Percentiles rank a stretch among this genome's conserved stretches.
Evolutionary conservation across 345 rosid genomes (phyloP).

Genomic region (Eucalyptus erythrocorys): DNA sequence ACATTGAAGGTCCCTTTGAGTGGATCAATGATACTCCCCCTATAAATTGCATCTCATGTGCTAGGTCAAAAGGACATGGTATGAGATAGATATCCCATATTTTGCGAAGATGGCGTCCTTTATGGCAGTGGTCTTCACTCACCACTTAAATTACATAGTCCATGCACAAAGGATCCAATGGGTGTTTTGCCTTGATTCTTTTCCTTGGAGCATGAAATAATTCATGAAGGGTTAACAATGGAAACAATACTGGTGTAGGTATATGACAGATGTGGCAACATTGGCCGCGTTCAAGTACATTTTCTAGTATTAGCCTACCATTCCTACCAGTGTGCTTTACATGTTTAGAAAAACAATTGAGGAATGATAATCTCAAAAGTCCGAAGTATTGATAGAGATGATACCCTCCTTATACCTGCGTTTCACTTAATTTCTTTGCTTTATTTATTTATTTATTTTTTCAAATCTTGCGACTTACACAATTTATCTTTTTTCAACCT

Average conservation of each 20-base stretch:
- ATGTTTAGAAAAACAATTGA: not conserved
- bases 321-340: not conserved
- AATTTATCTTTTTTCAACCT: not conserved
- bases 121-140: not conserved
- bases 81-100: not conserved
- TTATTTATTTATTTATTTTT: not conserved
- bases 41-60: not conserved
- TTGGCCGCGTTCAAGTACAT: not conserved
- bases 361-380: not conserved
- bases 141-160: not conserved
- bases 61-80: not conserved
- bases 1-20: not conserved
- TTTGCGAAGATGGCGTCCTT: not conserved
- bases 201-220: not conserved
- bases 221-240: not conserved
- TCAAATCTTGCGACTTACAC: not conserved
- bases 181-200: not conserved
- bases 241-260: not conserved
- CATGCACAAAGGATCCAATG: not conserved
- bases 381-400: not conserved
- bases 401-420: not conserved
- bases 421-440: not conserved
- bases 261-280: not conserved
- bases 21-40: not conserved
- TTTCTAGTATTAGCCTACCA: not conserved